A percentile compares a stretch with the other conserved stretches of the same genome.
Conservation (phyloP, 2,329 filamentous ascomycete genomes). For the Acarospora socialis region DNA sequence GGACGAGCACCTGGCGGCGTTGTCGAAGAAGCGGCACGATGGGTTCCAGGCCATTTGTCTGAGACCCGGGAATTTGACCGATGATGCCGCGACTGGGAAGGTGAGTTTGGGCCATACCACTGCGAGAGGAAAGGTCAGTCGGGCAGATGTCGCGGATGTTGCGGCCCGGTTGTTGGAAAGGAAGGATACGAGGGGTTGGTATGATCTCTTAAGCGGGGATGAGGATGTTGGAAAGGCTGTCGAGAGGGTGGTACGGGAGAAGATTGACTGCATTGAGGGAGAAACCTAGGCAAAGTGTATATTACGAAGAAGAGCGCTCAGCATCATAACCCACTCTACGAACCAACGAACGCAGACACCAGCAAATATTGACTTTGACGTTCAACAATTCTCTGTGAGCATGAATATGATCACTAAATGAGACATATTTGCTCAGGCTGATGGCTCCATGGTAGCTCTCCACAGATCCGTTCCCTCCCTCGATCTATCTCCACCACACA, state of each 20-base stretch:
- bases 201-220: conserved; percentile 39
- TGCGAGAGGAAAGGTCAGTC: conserved; percentile 27
- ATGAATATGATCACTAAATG: too few species aligned
- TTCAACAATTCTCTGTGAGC: too few species aligned
- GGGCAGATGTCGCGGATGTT: conserved; percentile 38
- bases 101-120: conserved; percentile 35
- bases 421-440: too few species aligned
- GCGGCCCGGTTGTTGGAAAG: conserved; percentile 35
- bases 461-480: too few species aligned
- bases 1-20: conserved; percentile 39
- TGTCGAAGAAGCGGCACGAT: conserved; percentile 23
- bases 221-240: conserved; percentile 33
- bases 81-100: conserved; percentile 32
- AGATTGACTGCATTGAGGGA: conserved; percentile 33
- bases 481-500: too few species aligned
- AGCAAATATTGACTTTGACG: too few species aligned
- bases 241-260: conserved; percentile 29
- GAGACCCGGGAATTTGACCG: conserved; percentile 35
- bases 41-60: conserved; percentile 37
- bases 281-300: too few species aligned
- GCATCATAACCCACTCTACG: too few species aligned
- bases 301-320: too few species aligned
- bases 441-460: too few species aligned
- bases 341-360: too few species aligned
- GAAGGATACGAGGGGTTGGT: conserved; percentile 36